Evolutionary conservation across 2,329 filamentous ascomycete species (phyloP), one percentile per base, ranked within the genome.

Genomic region (Fusarium sublunatum): DNA sequence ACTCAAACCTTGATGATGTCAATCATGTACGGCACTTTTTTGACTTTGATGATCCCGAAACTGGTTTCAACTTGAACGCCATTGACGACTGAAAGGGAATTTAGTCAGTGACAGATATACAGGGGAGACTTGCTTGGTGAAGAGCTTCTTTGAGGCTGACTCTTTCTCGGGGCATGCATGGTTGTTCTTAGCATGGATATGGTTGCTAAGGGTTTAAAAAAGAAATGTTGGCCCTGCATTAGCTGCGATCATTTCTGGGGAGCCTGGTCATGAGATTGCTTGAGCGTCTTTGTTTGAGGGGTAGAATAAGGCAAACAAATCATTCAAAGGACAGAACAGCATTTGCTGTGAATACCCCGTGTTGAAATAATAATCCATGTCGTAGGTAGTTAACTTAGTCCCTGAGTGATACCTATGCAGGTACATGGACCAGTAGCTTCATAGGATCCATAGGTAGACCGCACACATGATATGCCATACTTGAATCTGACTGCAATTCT

Each of bases 1-100:
- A n/a, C 19, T 19, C 19, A 41, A 22, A 38, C 38, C 10, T 47
- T 34, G 46, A 65, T 65, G 61, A 65, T 65, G 62, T 65, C 61
- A 65, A 54, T 36, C 15, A 19, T 19, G 19, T n/a, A 24, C 36
- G 31, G 31, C 25, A 53, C 25, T 12, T n/a, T 12, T 9, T 22
- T 48, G 22, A 29, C 35, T 31, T 25, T 39, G 45, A 39, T 24
- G 29, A 25, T 45, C 19, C 29, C 22, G 43, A 15, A 13, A 15
- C 12, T 26, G 39, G 35, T 31, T 47, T 42, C 39, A 61, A 13
- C 13, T 24, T 15, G 47, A 55, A 55, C 24, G 51, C 38, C 31
- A 45, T 42, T 58, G 31, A 43, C 54, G 54, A 47, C 28, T 59
- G 19, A 43, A n/a, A 8, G 8, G n/a, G 25, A 38, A 36, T 26